phyloP scores from a whole-genome alignment of 139 green algal genomes.

The Asterochloris erici region DNA sequence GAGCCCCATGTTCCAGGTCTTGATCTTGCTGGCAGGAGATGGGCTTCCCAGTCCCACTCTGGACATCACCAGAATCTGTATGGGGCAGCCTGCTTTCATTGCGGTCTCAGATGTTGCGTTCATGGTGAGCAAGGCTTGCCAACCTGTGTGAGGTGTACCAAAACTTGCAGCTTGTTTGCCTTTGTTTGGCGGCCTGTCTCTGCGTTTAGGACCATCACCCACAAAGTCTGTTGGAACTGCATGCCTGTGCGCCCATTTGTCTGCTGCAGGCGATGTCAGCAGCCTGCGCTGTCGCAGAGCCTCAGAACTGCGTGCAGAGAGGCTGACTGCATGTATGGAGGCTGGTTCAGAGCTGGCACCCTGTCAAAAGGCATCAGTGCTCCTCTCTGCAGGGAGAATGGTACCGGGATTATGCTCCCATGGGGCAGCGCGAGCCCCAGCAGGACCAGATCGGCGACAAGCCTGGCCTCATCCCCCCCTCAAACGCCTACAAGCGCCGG shows the following conservation, averaged over 20 bases:
- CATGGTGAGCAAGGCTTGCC: no score
- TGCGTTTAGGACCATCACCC: not conserved
- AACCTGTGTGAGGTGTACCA: no score
- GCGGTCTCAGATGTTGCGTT: no score
- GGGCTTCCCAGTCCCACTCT: no score
- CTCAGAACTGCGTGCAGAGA: not conserved
- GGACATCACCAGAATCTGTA: no score
- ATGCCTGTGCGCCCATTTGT: not conserved
- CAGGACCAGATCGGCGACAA: not conserved
- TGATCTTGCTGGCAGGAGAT: no score
- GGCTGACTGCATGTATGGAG: not conserved
- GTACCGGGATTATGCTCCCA: slow-evolving; percentile 76
- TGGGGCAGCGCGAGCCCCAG: slow-evolving; percentile 29
- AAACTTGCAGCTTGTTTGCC: not conserved
- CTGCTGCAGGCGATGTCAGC: not conserved
- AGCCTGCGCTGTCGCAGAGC: not conserved
- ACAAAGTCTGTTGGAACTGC: not conserved
- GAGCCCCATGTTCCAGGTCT: not conserved
- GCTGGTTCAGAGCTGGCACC: not conserved
- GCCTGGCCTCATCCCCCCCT: slow-evolving; percentile 59
- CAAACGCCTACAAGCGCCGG: slow-evolving; percentile 85
- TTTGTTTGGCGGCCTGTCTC: not conserved
- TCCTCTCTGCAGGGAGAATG: slow-evolving; percentile 70
- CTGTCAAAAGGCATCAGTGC: not conserved
- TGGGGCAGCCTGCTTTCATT: no score